A percentile compares a stretch with the other conserved stretches of the same genome.
Conservation (phyloP, 441 rosid genomes). For the Erodium chrysanthum region DNA sequence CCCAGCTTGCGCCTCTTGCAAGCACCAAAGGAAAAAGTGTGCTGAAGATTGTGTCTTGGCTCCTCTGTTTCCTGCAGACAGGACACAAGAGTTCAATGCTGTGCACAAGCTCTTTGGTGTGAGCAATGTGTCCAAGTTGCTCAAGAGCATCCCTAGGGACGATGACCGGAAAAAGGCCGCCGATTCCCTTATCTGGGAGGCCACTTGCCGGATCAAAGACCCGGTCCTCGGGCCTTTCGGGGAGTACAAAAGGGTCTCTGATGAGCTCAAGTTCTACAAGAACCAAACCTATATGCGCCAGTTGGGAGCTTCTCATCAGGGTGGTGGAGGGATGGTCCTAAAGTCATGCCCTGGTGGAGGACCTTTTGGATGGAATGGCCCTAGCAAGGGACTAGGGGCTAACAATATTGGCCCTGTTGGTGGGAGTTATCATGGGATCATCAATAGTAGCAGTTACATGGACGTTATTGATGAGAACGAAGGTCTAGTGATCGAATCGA, state of each 20-base stretch:
- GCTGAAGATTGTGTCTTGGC: slow-evolving; percentile 19
- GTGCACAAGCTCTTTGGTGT: slow-evolving; percentile 25
- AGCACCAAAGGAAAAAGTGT: slow-evolving; percentile 25
- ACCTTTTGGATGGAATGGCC: not conserved
- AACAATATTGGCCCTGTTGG: not conserved
- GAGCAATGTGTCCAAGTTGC: slow-evolving; percentile 24
- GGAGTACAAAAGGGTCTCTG: slow-evolving; percentile 37
- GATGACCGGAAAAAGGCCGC: slow-evolving; percentile 11
- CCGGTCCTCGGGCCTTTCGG: slow-evolving; percentile 47
- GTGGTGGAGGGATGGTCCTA: not conserved
- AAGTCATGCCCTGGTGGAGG: not conserved
- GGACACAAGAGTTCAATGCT: slow-evolving; percentile 17
- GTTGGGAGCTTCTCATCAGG: too few relatives aligned
- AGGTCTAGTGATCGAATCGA: not conserved
- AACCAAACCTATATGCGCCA: slow-evolving; percentile 14
- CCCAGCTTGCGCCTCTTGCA: slow-evolving; percentile 26
- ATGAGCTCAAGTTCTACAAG: slow-evolving; percentile 38
- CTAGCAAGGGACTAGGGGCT: not conserved
- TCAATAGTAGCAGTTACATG: not conserved
- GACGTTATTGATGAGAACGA: not conserved
- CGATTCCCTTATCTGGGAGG: slow-evolving; percentile 22
- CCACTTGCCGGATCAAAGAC: slow-evolving; percentile 42
- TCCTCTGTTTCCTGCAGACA: slow-evolving; percentile 22
- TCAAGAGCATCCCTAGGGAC: not conserved
- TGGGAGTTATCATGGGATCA: not conserved